Evolutionary conservation across 2,329 filamentous ascomycete genomes (phyloP).

Genomic region (Stemphylium beticola): DNA sequence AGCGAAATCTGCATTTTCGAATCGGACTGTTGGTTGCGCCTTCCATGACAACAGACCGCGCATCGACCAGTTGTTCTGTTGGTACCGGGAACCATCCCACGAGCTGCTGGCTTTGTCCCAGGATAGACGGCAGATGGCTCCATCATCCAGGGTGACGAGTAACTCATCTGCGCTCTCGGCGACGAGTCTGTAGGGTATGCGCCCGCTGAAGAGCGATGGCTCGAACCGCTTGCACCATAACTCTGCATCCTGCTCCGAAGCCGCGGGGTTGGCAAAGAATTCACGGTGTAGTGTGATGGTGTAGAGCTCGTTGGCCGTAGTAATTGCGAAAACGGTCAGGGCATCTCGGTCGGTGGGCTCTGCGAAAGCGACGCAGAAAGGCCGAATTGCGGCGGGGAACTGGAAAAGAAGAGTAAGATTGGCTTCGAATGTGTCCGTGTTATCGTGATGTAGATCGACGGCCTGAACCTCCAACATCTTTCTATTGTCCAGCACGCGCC

Average conservation of each 20-base stretch:
- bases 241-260: slow-evolving; percentile 74
- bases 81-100: slow-evolving; percentile 77
- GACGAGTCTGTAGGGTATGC: slow-evolving; percentile 79
- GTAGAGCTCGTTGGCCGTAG: slow-evolving; percentile 78
- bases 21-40: slow-evolving; percentile 66
- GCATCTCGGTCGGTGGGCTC: slow-evolving; percentile 80
- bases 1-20: slow-evolving; percentile 68
- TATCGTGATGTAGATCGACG: slow-evolving; percentile 76
- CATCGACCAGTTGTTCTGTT: slow-evolving; percentile 72
- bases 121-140: slow-evolving; percentile 70
- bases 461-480: slow-evolving; percentile 82
- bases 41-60: slow-evolving; percentile 69
- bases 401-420: slow-evolving; percentile 77
- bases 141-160: slow-evolving; percentile 81
- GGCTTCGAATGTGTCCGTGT: slow-evolving; percentile 68
- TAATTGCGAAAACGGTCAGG: slow-evolving; percentile 79
- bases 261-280: slow-evolving; percentile 74
- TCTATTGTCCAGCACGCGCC: slow-evolving; percentile 83
- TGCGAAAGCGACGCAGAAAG: slow-evolving; percentile 80
- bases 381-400: slow-evolving; percentile 75
- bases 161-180: slow-evolving; percentile 76
- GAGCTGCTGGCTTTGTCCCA: slow-evolving; percentile 39
- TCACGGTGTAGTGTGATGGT: slow-evolving; percentile 83
- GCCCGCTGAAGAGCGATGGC: slow-evolving; percentile 76
- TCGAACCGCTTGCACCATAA: slow-evolving; percentile 78